Base-by-base conservation (phyloP, 2,329 filamentous ascomycete species). In the Ophiobolus disseminans region DNA sequence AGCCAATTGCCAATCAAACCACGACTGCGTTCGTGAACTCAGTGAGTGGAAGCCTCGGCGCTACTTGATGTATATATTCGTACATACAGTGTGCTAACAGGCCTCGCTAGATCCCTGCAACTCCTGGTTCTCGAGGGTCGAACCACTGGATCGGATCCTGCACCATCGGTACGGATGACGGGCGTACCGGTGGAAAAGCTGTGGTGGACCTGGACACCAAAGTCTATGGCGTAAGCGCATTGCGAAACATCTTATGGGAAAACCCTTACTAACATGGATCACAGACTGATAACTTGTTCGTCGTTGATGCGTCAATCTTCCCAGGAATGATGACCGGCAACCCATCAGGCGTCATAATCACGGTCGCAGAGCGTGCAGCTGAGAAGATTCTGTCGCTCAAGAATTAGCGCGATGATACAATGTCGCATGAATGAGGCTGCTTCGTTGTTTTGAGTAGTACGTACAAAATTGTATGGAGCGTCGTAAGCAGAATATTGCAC, bases 21-120 rank as follows among this genome's bases (percentile, higher is more conserved):
- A 80, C 80, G 3, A 76, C 80, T 23, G 74, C 81, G 45, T 86
- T 80, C 54, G 79, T 85, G 30, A 77, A 79, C 37, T 73, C 40
- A 13, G 62, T 65, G 45, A 50, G 53, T 57, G n/a, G n/a, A n/a
- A 22, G 5, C 3, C 9, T 16, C 22, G 40, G 30, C n/a, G 21
- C 20, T 21, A 19, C 22, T 38, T 26, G n/a, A 5, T 28, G n/a
- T 28, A 10, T 14, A 32, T 32, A 3, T 32, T 8, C 9, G 7
- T 14, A 11, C 30, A n/a, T 35, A 23, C 5, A 23, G 26, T 38
- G 22, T 46, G 19, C 9, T 1, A 28, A 14, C 9, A 23, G 5
- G 7, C 11, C 11, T 26, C 16, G 7, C 8, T 23, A 62, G 62
- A 54, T 62, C n/a, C 60, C 60, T 7, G 53, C 58, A 0, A 57